phyloP scores from a whole-genome alignment of 2,329 filamentous ascomycete species.

The Metarhizium robertsii region DNA sequence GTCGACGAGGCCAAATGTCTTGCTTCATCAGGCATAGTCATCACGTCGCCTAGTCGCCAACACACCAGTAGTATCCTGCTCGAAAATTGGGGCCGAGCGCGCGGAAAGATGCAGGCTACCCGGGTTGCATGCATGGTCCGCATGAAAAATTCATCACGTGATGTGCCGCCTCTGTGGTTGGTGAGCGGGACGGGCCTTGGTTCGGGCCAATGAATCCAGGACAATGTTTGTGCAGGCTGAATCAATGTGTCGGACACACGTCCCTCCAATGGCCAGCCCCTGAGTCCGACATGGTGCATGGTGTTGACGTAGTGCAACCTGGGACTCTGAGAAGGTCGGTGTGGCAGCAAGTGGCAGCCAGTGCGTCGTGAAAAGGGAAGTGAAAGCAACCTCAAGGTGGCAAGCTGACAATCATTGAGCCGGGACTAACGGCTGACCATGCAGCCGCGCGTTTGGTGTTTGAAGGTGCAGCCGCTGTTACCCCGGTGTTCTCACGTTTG shows the following conservation, averaged over 20 bases:
- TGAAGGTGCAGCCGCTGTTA: background rate
- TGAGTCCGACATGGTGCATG: background rate
- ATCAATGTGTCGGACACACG: background rate
- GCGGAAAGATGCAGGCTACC: constrained; percentile 25
- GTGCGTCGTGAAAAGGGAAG: background rate
- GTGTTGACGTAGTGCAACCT: background rate
- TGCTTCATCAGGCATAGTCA: background rate
- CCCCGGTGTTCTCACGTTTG: background rate
- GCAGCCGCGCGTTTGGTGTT: background rate
- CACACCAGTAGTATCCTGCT: background rate
- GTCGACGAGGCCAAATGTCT: background rate
- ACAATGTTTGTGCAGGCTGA: background rate
- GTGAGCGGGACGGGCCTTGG: constrained; percentile 29
- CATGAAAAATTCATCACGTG: constrained; percentile 27
- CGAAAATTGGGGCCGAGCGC: constrained; percentile 18
- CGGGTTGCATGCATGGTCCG: constrained; percentile 22
- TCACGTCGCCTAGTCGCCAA: background rate
- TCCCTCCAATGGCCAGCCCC: background rate
- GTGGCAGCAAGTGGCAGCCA: background rate
- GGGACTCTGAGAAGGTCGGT: background rate
- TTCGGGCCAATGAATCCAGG: constrained; percentile 14
- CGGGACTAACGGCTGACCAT: background rate
- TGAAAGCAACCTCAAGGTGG: background rate
- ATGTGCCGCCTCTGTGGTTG: constrained; percentile 20
- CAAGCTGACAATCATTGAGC: background rate